A percentile compares a stretch with the other conserved stretches of the same genome.
phyloP scores from a whole-genome alignment of 1,139 yeast genomes.

The Yarrowia galli region DNA sequence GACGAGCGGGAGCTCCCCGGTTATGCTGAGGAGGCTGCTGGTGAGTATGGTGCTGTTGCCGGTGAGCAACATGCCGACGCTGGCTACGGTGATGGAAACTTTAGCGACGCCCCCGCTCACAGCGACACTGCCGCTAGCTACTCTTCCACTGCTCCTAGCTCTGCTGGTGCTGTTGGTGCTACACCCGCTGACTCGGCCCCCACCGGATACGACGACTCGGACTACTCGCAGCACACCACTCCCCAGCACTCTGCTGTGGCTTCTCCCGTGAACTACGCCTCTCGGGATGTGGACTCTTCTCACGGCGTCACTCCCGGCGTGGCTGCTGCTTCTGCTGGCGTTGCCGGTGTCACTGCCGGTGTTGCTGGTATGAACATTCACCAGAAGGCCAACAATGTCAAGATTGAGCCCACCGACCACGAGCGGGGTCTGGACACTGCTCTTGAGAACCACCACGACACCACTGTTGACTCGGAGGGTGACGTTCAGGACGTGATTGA shows the following conservation, averaged over 20 bases:
- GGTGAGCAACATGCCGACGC: too few relatives aligned
- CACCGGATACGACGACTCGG: slow-evolving; percentile 15
- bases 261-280: slow-evolving; percentile 26
- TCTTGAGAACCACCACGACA: neutral
- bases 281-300: neutral
- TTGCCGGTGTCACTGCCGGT: slow-evolving; percentile 41
- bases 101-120: too few relatives aligned
- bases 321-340: slow-evolving; percentile 40
- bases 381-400: slow-evolving; percentile 25
- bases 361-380: slow-evolving; percentile 39
- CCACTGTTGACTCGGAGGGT: slow-evolving; percentile 19
- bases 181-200: neutral
- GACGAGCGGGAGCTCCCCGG: slow-evolving; percentile 15
- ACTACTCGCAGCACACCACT: slow-evolving; percentile 34
- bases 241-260: slow-evolving; percentile 36
- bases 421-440: neutral
- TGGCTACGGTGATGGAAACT: neutral
- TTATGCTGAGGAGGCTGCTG: neutral
- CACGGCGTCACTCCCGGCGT: slow-evolving; percentile 31
- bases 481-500: slow-evolving; percentile 45
- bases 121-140: too few relatives aligned
- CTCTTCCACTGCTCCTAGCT: neutral
- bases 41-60: too few relatives aligned
- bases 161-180: neutral
- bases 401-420: slow-evolving; percentile 34